Percentiles rank a stretch among this genome's conserved stretches.
Conservation (phyloP, 345 rosid species). For the Adansonia digitata region DNA sequence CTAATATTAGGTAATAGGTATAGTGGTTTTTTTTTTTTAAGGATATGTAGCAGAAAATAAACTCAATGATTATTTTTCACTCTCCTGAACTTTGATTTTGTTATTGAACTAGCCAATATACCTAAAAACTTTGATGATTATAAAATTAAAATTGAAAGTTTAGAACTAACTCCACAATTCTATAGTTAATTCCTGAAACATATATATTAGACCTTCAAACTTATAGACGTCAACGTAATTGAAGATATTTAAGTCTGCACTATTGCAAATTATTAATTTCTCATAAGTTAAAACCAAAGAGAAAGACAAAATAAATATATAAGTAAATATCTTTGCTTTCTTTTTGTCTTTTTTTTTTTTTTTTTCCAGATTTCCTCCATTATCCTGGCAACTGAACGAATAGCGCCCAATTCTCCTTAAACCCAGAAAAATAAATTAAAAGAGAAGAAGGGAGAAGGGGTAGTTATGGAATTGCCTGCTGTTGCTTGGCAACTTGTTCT, state of each 20-base stretch:
- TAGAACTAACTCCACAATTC: background rate
- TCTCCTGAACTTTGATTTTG: background rate
- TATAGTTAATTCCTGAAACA: background rate
- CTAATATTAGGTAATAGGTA: background rate
- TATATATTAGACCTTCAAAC: background rate
- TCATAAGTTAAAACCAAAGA: background rate
- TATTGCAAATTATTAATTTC: background rate
- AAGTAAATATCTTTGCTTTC: background rate
- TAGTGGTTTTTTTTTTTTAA: background rate
- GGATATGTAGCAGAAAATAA: background rate
- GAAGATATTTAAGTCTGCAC: background rate
- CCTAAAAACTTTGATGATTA: background rate
- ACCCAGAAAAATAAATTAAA: background rate
- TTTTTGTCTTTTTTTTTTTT: no score
- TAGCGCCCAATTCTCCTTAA: background rate
- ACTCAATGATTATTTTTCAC: background rate
- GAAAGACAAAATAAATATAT: background rate
- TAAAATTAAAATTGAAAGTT: background rate
- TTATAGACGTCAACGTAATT: background rate
- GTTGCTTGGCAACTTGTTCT: slow-evolving; percentile 97
- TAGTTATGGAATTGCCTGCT: slow-evolving; percentile 36
- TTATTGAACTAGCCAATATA: background rate
- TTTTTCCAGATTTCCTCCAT: slow-evolving; percentile 4
- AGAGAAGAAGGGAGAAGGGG: background rate
- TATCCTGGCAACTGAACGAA: slow-evolving; percentile 5